Evolutionary conservation across 306 rosid genomes (phyloP).

Genomic region (Vigna radiata): DNA sequence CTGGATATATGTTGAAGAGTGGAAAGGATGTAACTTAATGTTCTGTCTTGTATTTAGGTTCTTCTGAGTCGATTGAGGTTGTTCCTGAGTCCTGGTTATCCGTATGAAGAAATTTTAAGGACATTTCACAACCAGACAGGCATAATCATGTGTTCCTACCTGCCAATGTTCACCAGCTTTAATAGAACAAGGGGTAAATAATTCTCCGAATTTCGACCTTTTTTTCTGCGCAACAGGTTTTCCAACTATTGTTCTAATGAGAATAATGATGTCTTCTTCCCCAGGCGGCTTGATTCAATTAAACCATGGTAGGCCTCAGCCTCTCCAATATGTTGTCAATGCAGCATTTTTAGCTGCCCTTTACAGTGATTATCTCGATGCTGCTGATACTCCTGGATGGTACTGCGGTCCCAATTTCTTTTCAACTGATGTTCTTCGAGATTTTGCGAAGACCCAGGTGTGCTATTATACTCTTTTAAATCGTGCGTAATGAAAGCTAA

Average conservation of each 20-base stretch:
- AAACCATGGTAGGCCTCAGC: conserved; percentile 88
- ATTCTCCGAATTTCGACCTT: not conserved
- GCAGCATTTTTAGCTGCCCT: conserved; percentile 87
- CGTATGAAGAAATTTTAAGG: conserved; percentile 80
- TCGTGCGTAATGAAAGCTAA: not conserved
- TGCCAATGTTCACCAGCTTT: conserved; percentile 72
- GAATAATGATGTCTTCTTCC: not conserved
- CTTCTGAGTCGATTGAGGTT: conserved; percentile 82
- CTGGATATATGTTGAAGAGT: not conserved
- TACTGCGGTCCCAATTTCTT: conserved; percentile 86
- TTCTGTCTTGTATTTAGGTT: conserved; percentile 59
- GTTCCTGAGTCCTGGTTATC: conserved; percentile 90
- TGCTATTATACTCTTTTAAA: conserved; percentile 12
- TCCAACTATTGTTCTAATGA: conserved; percentile 13
- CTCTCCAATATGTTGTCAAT: conserved; percentile 82
- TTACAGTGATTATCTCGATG: conserved; percentile 80
- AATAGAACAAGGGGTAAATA: conserved; percentile 74
- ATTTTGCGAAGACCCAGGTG: conserved; percentile 81
- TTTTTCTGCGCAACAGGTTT: not conserved
- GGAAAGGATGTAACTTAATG: conserved; percentile 13
- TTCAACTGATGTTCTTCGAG: conserved; percentile 71
- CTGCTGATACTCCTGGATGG: conserved; percentile 93
- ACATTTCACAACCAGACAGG: conserved; percentile 85
- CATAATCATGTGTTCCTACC: conserved; percentile 82
- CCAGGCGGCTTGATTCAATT: conserved; percentile 80